Evolutionary conservation across 176 grass and related monocot genomes (phyloP), one percentile per base, ranked within the genome.

Genomic region (Carex scoparia): DNA sequence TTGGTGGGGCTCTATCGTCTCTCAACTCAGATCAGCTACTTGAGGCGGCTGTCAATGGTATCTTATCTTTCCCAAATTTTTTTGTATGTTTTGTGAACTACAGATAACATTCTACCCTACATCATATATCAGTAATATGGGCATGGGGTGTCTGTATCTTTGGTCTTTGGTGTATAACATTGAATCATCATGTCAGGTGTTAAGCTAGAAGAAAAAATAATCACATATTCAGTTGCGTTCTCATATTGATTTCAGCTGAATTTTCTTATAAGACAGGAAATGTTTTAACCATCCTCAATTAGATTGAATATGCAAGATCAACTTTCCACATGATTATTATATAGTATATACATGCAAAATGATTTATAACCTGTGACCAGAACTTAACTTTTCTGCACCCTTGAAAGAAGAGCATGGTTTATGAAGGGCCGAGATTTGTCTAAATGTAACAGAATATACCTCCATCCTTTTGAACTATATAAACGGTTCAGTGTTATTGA

Each of bases 41-140:
- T 86, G 96, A 99, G 80, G 89, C 90, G 77, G 88, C 93, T 90
- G 96, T 95, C 82, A 99, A 95, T 91, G 96, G 96, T 99, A 94
- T 81, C 53, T 54, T 84, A 81, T 88, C 69, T 85, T 46, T 85
- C 82, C 37, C 61, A 33, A 33, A 69, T 84, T 81, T 87, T 8
- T n/a, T 84, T 83, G 15, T 57, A 68, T 58, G 79, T 67, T 89
- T 87, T 74, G 60, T 56, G 58, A 86, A 61, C 40, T 69, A 23
- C 35, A 65, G 4, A 19, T 48, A 85, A 60, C 38, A 46, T 64
- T 3, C 15, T n/a, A 54, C 23, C 54, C 35, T 63, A 77, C 72
- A 61, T 53, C 28, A 57, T 57, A 33, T 77, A 77, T 77, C 14
- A 48, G 51, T 77, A 79, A 32, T 58, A 33, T 37, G 53, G 53